phyloP scores from a whole-genome alignment of 2,329 filamentous ascomycete species.

The Talaromyces sp. region DNA sequence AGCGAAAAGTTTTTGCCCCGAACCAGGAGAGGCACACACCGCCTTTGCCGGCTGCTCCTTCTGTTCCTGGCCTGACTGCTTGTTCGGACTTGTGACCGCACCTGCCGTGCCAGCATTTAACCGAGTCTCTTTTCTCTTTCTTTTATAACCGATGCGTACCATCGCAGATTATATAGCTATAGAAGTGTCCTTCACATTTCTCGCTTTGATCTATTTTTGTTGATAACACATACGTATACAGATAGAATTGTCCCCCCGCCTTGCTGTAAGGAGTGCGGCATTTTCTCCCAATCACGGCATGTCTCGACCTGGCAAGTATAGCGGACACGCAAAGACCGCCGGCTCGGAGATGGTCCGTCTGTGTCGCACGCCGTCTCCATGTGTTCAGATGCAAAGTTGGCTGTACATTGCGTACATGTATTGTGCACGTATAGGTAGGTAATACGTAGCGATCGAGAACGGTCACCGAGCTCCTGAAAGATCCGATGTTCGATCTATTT shows the following conservation, averaged over 20 bases:
- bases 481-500: neutral
- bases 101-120: neutral
- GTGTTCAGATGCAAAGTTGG: neutral
- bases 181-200: neutral
- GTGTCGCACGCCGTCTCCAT: neutral
- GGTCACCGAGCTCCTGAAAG: neutral
- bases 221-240: neutral
- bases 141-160: neutral
- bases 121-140: neutral
- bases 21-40: neutral
- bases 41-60: neutral
- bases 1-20: constrained; percentile 5
- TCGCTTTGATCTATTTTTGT: neutral
- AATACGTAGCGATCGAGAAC: neutral
- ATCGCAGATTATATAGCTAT: no score
- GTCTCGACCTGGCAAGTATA: neutral
- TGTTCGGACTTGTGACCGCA: neutral
- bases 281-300: neutral
- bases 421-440: neutral
- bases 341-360: neutral
- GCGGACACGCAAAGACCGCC: neutral
- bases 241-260: neutral
- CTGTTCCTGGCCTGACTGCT: neutral
- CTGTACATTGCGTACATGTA: neutral
- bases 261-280: constrained; percentile 2